These are phyloP conservation scores for Pleurotus ostreatus DNA, from an alignment of 768 basidiomycete genomes.

Conservation along the genomic window DNA sequence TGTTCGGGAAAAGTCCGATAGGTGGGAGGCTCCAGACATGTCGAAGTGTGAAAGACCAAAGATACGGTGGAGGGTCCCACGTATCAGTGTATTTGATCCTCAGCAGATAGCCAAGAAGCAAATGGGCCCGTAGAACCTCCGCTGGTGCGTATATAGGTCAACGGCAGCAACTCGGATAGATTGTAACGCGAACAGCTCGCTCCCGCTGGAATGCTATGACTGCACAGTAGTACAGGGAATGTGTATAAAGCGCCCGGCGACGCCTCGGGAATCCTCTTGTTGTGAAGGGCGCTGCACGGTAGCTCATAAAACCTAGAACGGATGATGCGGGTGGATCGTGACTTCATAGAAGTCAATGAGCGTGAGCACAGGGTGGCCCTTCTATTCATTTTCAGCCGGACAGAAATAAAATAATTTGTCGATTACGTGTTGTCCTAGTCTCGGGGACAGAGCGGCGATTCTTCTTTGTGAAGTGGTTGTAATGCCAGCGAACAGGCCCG, in stretches of 20 bases:
- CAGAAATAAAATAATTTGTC: not conserved
- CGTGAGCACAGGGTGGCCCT: not conserved
- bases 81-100: no score
- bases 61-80: no score
- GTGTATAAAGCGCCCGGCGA: not conserved
- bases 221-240: not conserved
- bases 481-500: not conserved
- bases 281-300: not conserved
- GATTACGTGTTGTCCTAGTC: not conserved
- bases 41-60: no score
- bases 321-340: not conserved
- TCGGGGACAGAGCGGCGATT: not conserved
- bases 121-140: no score
- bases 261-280: not conserved
- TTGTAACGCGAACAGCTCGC: no score
- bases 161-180: no score
- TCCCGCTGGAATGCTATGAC: no score
- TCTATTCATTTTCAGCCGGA: not conserved
- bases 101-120: no score
- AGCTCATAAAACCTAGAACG: not conserved
- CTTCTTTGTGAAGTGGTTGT: not conserved
- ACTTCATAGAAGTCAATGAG: not conserved
- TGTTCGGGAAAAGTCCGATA: no score
- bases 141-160: no score
- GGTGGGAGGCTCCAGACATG: no score